phyloP scores from a whole-genome alignment of 2,329 filamentous ascomycete species.

The Beauveria pseudobassiana region DNA sequence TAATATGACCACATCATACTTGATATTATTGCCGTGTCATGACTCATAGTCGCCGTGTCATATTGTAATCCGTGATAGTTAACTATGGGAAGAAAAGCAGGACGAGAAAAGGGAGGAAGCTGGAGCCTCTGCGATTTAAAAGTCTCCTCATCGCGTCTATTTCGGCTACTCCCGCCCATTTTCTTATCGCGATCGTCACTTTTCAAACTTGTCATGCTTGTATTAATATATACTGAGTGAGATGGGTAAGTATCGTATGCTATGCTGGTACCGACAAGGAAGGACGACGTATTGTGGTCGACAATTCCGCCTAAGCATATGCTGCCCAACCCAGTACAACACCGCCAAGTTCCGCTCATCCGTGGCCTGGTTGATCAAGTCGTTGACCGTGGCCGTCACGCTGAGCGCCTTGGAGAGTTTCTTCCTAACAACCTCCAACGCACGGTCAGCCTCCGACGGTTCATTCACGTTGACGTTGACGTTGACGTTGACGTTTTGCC shows the following conservation, averaged over 20 bases:
- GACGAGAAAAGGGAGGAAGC: too few relatives aligned
- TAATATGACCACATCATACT: too few relatives aligned
- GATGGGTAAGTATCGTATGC: too few relatives aligned
- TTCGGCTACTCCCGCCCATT: slow-evolving; percentile 29
- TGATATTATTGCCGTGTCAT: too few relatives aligned
- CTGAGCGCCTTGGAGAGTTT: slow-evolving; percentile 92
- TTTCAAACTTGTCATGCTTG: too few relatives aligned
- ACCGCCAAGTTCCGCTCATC: slow-evolving; percentile 90
- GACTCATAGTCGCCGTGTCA: too few relatives aligned
- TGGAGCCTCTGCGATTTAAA: too few relatives aligned
- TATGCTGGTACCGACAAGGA: too few relatives aligned
- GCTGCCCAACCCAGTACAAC: slow-evolving; percentile 59
- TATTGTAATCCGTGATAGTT: too few relatives aligned
- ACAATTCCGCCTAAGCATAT: slow-evolving; percentile 29
- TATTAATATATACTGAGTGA: too few relatives aligned
- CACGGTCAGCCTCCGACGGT: slow-evolving; percentile 75
- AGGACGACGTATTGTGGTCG: background rate
- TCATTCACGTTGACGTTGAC: slow-evolving; percentile 37
- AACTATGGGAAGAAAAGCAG: too few relatives aligned
- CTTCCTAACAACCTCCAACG: slow-evolving; percentile 88
- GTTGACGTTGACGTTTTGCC: slow-evolving; percentile 28
- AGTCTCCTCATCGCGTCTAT: slow-evolving; percentile 22
- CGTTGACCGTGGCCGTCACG: slow-evolving; percentile 91
- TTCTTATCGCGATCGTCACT: too few relatives aligned
- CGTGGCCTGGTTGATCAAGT: slow-evolving; percentile 90